Evolutionary conservation across 306 rosid species (phyloP).

Genomic region (Cucurbita ficifolia): DNA sequence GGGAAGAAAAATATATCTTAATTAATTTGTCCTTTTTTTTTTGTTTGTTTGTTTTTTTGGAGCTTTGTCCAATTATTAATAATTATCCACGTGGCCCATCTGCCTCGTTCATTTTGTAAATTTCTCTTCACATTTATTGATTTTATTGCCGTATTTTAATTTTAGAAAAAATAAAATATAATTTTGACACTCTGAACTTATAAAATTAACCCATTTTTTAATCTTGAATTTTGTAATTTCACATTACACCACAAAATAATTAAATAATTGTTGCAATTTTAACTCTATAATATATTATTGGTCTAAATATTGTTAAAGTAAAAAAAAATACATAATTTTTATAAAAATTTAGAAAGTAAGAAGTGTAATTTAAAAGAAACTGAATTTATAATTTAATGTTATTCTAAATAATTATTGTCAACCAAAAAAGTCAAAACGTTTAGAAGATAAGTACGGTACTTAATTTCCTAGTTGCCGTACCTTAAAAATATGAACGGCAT

Average conservation of each 20-base stretch:
- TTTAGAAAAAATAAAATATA: no score
- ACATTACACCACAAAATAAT: no score
- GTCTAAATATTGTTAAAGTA: no score
- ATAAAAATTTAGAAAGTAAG: no score
- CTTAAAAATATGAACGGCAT: background rate
- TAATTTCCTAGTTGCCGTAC: background rate
- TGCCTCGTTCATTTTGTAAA: background rate
- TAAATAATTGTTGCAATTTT: no score
- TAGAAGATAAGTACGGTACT: slow-evolving; percentile 1
- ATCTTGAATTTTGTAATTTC: no score
- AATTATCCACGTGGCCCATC: background rate
- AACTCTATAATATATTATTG: no score
- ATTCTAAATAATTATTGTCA: background rate
- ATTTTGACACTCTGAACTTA: no score
- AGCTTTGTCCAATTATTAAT: background rate
- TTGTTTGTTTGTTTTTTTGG: background rate
- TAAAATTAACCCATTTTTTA: no score
- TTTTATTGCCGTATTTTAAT: background rate
- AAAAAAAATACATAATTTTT: no score
- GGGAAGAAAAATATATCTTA: background rate
- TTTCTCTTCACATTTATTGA: background rate
- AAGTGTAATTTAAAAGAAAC: no score
- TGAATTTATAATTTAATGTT: no score
- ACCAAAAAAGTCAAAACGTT: background rate
- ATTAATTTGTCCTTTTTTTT: background rate